Evolutionary conservation across 2,329 filamentous ascomycete species (phyloP).

Genomic region (Fusarium caatingaense): DNA sequence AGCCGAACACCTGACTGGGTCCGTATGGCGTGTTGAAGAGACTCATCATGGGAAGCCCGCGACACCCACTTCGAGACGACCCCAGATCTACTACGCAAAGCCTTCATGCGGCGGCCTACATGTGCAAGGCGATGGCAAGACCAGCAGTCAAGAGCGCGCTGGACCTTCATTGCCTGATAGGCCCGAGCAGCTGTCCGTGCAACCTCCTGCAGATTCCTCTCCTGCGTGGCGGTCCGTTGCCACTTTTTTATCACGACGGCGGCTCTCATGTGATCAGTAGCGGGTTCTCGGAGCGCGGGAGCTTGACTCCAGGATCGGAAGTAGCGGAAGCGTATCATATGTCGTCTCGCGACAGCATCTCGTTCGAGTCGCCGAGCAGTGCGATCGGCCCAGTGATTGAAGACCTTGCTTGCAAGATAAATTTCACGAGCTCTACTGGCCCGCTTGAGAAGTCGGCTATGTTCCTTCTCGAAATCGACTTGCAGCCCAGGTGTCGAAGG

Average conservation of each 20-base stretch:
- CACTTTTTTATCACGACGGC: conserved; percentile 50
- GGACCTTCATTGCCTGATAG: conserved; percentile 38
- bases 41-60: conserved; percentile 24
- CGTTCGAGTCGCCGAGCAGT: conserved; percentile 73
- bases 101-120: conserved; percentile 35
- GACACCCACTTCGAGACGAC: conserved; percentile 42
- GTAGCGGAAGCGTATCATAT: conserved; percentile 71
- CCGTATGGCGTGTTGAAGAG: conserved; percentile 33
- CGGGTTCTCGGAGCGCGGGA: conserved; percentile 48
- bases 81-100: conserved; percentile 28
- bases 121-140: conserved; percentile 42
- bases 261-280: conserved; percentile 47
- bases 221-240: conserved; percentile 46
- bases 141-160: conserved; percentile 46
- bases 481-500: conserved; percentile 20
- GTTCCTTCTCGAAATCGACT: conserved; percentile 25
- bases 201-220: conserved; percentile 44
- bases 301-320: conserved; percentile 53
- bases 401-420: conserved; percentile 62
- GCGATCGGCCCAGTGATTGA: conserved; percentile 70
- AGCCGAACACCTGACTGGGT: conserved; percentile 27
- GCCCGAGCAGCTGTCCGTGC: conserved; percentile 40
- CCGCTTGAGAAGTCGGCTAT: conserved; percentile 54
- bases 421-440: conserved; percentile 73
- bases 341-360: conserved; percentile 74